Conservation (phyloP, 768 basidiomycete genomes). For the Pholiota conissans region DNA sequence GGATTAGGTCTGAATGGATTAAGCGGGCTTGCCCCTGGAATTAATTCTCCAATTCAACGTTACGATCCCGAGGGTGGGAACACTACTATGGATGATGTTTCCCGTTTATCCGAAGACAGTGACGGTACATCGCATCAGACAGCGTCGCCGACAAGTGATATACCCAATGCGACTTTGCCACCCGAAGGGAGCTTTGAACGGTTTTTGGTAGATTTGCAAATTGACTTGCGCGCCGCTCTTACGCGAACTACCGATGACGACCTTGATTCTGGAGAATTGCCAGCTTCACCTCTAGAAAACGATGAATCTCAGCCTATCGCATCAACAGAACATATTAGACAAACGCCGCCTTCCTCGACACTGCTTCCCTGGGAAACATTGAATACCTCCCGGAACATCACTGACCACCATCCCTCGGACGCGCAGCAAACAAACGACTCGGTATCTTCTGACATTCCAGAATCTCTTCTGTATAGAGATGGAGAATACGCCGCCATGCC, state of each 20-base stretch:
- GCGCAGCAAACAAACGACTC: not conserved
- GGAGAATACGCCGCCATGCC: slow-evolving; percentile 24
- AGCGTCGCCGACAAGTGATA: not conserved
- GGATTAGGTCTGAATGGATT: slow-evolving; percentile 53
- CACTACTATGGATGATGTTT: not conserved
- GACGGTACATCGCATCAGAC: not conserved
- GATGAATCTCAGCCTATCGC: not conserved
- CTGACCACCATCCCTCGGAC: not conserved
- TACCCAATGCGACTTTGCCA: slow-evolving; percentile 23
- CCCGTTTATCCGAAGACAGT: slow-evolving; percentile 1
- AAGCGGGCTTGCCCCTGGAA: slow-evolving; percentile 10
- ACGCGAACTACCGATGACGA: slow-evolving; percentile 31
- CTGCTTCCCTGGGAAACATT: not conserved
- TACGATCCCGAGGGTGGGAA: slow-evolving; percentile 6
- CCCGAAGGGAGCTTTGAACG: slow-evolving; percentile 76
- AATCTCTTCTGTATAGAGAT: not conserved
- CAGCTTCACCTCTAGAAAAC: not conserved
- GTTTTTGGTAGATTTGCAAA: slow-evolving; percentile 77
- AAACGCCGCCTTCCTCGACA: not conserved
- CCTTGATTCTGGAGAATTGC: not conserved
- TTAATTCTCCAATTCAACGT: slow-evolving; percentile 9
- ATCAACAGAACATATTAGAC: not conserved
- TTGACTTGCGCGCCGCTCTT: slow-evolving; percentile 66
- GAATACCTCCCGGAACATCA: not conserved
- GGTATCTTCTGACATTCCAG: not conserved